Conservation (phyloP, 495 filamentous ascomycete species). For the Trypethelium eluteriae region DNA sequence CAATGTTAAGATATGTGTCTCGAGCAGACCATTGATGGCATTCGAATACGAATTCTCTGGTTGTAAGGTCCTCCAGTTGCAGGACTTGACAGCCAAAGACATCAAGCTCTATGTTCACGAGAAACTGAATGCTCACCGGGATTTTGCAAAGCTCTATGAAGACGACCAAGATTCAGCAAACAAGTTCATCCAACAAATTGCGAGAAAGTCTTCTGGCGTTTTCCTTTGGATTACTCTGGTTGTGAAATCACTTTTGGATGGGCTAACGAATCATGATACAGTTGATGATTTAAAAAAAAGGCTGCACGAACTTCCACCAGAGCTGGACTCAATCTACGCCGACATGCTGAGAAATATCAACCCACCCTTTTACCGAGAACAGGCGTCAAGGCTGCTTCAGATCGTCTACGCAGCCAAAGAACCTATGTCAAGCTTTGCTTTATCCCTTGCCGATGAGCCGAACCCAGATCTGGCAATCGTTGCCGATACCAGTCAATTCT, state of each 20-base stretch:
- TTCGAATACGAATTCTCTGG: conserved; percentile 26
- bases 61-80: conserved; percentile 18
- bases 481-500: background rate
- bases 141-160: conserved; percentile 9
- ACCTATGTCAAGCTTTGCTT: conserved; percentile 2
- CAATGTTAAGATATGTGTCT: conserved; percentile 35
- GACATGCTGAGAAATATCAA: conserved; percentile 5
- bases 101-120: conserved; percentile 20
- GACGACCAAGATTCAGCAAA: conserved; percentile 8
- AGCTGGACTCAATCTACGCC: background rate
- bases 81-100: conserved; percentile 25
- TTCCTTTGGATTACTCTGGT: conserved; percentile 25
- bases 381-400: background rate
- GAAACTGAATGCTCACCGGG: background rate
- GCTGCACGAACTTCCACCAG: background rate
- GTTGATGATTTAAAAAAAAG: background rate
- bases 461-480: background rate
- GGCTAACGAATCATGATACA: background rate
- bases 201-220: conserved; percentile 20
- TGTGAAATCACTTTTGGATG: background rate
- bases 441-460: background rate
- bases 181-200: conserved; percentile 10
- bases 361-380: conserved; percentile 2
- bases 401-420: background rate
- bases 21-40: conserved; percentile 33